phyloP scores from a whole-genome alignment of 257 asterid species.

The Solanum medicagineum region DNA sequence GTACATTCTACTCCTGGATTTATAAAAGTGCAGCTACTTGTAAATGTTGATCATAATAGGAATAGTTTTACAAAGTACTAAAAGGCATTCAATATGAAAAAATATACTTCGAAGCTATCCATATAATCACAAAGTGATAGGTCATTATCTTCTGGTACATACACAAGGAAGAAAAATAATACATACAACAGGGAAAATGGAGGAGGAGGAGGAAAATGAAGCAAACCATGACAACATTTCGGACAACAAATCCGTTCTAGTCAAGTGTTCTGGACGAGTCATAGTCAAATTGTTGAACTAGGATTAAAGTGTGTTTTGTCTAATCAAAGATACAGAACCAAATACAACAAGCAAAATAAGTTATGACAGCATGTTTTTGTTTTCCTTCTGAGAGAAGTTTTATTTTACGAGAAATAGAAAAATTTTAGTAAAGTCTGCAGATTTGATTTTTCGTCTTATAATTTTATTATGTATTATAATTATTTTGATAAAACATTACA shows the following conservation, averaged over 20 bases:
- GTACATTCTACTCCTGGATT: background rate
- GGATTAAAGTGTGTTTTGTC: background rate
- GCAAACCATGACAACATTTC: background rate
- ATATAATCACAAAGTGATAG: no score
- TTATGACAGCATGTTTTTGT: no score
- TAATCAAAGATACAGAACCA: background rate
- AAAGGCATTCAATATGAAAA: no score
- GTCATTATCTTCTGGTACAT: background rate
- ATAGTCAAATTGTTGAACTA: background rate
- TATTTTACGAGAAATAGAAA: background rate
- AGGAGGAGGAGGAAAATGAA: background rate
- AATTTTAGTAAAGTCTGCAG: no score
- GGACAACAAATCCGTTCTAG: background rate
- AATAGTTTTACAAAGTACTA: no score
- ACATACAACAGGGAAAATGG: background rate
- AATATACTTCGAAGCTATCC: no score
- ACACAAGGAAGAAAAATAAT: background rate
- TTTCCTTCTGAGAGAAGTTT: background rate
- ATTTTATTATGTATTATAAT: no score
- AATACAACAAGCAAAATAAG: background rate
- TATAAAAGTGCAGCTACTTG: background rate
- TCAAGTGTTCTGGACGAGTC: background rate
- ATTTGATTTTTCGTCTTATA: background rate
- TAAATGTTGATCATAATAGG: no score
- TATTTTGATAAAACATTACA: no score